These are phyloP conservation scores for Hansfordia pulvinata DNA, from an alignment of 2,329 filamentous ascomycete genomes.

Conservation along the genomic window DNA sequence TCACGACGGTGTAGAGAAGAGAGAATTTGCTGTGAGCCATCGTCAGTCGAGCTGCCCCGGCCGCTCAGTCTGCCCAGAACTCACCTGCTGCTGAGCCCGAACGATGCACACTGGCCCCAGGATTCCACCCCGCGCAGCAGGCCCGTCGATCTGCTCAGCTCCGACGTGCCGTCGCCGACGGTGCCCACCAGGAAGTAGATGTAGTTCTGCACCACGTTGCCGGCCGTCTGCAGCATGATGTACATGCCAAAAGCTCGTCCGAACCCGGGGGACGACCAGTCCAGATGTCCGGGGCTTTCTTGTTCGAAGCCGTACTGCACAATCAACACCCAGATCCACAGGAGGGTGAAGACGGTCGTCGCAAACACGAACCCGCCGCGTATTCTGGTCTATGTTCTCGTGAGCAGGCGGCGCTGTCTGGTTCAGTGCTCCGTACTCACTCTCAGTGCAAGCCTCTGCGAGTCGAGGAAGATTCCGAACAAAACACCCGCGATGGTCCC, in stretches of 20 bases:
- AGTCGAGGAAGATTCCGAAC: slow-evolving; percentile 12
- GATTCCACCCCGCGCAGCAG: slow-evolving; percentile 26
- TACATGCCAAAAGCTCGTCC: slow-evolving; percentile 54
- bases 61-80: background rate
- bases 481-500: slow-evolving; percentile 53
- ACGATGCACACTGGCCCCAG: slow-evolving; percentile 18
- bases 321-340: slow-evolving; percentile 61
- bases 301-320: slow-evolving; percentile 43
- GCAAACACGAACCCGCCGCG: slow-evolving; percentile 42
- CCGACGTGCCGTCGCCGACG: slow-evolving; percentile 41
- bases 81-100: slow-evolving; percentile 9
- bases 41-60: too few relatives aligned
- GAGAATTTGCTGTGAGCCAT: slow-evolving; percentile 10
- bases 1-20: slow-evolving; percentile 11
- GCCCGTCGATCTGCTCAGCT: slow-evolving; percentile 26
- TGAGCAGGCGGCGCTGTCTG: too few relatives aligned
- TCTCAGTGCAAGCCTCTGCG: slow-evolving; percentile 8
- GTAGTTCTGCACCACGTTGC: slow-evolving; percentile 40
- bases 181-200: slow-evolving; percentile 40
- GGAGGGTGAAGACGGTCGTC: slow-evolving; percentile 38
- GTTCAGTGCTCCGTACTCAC: too few relatives aligned
- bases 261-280: slow-evolving; percentile 52
- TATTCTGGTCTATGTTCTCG: slow-evolving; percentile 22
- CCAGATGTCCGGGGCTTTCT: slow-evolving; percentile 43
- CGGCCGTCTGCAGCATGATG: slow-evolving; percentile 43